Conservation (phyloP, 2,329 filamentous ascomycete genomes). For the Claviceps spartinae region DNA sequence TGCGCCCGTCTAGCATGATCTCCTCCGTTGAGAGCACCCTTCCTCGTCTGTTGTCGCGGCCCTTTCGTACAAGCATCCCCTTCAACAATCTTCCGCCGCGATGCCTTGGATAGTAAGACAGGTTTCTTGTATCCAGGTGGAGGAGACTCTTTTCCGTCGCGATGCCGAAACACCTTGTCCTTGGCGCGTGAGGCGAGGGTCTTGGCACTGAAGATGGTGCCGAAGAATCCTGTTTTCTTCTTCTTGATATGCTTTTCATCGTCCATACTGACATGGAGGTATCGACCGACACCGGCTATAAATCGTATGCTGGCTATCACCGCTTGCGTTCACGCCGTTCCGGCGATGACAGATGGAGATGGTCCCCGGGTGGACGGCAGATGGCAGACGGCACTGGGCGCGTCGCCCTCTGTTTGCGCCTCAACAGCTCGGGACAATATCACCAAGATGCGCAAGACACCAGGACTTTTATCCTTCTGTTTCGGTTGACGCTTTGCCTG, state of each 20-base stretch:
- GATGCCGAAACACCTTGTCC: conserved; percentile 4
- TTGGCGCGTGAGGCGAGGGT: conserved; percentile 21
- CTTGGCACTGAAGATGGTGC: conserved; percentile 34
- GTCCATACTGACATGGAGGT: conserved; percentile 17
- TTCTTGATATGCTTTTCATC: conserved; percentile 15
- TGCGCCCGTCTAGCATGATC: neutral
- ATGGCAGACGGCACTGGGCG: too few relatives aligned
- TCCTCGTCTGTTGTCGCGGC: neutral
- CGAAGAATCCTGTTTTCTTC: conserved; percentile 34
- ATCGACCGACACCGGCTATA: neutral
- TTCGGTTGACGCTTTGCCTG: too few relatives aligned
- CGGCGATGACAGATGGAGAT: too few relatives aligned
- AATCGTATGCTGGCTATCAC: neutral
- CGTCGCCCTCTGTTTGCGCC: too few relatives aligned
- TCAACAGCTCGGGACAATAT: too few relatives aligned
- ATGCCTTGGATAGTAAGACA: neutral
- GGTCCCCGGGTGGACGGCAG: too few relatives aligned
- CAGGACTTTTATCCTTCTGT: too few relatives aligned
- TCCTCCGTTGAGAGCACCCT: neutral
- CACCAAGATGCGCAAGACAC: too few relatives aligned
- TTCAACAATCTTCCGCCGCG: neutral
- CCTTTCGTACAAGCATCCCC: neutral
- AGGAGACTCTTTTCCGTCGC: neutral
- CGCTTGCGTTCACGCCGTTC: too few relatives aligned
- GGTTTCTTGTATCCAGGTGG: neutral